phyloP scores from a whole-genome alignment of 1,284 basidiomycete genomes.

The Heimioporus retisporus region DNA sequence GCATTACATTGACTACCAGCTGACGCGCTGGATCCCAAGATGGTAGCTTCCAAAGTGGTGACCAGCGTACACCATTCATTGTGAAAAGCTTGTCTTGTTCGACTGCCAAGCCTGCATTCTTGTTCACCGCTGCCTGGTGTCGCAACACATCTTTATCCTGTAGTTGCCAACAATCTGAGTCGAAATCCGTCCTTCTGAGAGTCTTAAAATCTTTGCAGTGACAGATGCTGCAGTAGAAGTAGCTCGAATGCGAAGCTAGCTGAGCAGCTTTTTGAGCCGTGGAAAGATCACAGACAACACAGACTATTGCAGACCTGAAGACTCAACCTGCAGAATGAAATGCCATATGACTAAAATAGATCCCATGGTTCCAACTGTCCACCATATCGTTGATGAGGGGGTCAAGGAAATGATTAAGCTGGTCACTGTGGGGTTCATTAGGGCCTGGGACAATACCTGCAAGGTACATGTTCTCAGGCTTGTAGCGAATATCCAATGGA shows the following conservation, averaged over 20 bases:
- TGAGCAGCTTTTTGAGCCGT: background rate
- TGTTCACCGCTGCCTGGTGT: background rate
- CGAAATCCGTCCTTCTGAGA: background rate
- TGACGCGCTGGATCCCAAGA: constrained; percentile 5
- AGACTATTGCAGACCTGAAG: background rate
- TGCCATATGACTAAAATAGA: background rate
- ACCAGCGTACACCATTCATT: background rate
- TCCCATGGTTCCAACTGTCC: background rate
- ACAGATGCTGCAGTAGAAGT: background rate
- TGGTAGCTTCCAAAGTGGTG: background rate
- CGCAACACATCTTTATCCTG: background rate
- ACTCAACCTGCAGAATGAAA: background rate
- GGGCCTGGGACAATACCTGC: background rate
- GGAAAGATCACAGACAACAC: background rate
- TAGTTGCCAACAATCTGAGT: background rate
- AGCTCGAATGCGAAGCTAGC: background rate
- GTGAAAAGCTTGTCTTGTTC: constrained; percentile 2
- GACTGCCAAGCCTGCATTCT: background rate
- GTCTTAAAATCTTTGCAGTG: background rate
- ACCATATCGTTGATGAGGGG: background rate
- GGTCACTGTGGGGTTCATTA: background rate
- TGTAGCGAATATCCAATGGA: background rate
- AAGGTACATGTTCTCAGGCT: constrained; percentile 1
- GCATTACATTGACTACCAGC: constrained; percentile 5
- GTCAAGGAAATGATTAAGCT: background rate